phyloP scores from a whole-genome alignment of 176 grass and related monocot genomes.

The Ensete ventricosum region DNA sequence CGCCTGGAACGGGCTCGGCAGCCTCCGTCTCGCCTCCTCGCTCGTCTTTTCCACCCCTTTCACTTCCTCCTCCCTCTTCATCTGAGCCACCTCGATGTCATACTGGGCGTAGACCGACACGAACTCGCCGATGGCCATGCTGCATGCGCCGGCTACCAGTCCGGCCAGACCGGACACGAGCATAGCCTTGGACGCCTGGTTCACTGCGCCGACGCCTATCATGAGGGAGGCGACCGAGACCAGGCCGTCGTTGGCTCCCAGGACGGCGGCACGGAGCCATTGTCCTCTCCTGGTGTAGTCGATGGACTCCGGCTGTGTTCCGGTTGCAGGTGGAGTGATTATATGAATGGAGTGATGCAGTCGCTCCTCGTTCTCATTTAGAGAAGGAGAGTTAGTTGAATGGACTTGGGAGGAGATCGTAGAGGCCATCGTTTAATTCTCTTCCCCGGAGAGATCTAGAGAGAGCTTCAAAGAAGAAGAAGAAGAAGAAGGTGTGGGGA shows the following conservation, averaged over 20 bases:
- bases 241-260: slow-evolving; percentile 16
- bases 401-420: neutral
- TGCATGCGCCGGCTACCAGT: slow-evolving; percentile 11
- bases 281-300: slow-evolving; percentile 5
- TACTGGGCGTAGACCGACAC: slow-evolving; percentile 16
- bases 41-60: neutral
- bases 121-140: slow-evolving; percentile 20
- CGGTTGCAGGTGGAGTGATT: neutral
- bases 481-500: neutral
- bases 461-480: neutral
- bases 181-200: slow-evolving; percentile 16
- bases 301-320: neutral
- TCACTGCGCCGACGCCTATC: slow-evolving; percentile 17
- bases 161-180: slow-evolving; percentile 12
- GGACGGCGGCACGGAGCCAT: slow-evolving; percentile 16
- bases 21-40: neutral
- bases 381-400: neutral
- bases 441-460: no score
- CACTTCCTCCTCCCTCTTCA: slow-evolving; percentile 1
- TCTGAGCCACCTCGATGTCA: slow-evolving; percentile 17
- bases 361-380: neutral
- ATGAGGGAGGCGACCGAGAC: slow-evolving; percentile 17
- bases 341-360: neutral
- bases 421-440: neutral
- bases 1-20: slow-evolving; percentile 7